Conservation (phyloP, 768 basidiomycete genomes). For the Naganishia vishniacii region DNA sequence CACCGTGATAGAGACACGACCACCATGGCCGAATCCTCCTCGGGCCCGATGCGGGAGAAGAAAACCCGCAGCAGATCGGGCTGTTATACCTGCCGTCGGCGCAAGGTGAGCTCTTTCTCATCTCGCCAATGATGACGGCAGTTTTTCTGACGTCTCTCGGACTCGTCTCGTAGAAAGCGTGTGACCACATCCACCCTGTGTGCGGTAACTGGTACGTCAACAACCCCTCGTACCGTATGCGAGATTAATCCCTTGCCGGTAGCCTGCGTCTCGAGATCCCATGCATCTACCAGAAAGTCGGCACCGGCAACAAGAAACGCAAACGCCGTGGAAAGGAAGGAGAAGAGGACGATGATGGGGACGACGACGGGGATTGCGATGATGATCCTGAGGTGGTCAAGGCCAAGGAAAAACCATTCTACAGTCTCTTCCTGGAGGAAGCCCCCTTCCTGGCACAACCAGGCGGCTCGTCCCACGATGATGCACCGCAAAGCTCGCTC, state of each 20-base stretch:
- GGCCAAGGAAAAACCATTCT: conserved; percentile 8
- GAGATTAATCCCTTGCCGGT: background rate
- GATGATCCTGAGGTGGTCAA: conserved; percentile 6
- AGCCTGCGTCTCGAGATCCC: conserved; percentile 23
- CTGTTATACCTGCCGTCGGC: conserved; percentile 24
- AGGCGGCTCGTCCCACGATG: background rate
- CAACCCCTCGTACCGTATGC: background rate
- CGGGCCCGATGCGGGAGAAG: conserved; percentile 10
- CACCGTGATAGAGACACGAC: background rate
- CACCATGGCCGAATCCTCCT: conserved; percentile 8
- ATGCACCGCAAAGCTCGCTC: background rate
- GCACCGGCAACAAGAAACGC: background rate
- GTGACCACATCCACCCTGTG: conserved; percentile 22
- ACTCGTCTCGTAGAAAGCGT: conserved; percentile 28
- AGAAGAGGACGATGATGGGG: conserved; percentile 3
- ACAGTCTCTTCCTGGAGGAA: background rate
- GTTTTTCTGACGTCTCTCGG: no score
- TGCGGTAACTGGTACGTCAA: conserved; percentile 22
- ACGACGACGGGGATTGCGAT: background rate
- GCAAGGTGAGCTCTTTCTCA: conserved; percentile 22
- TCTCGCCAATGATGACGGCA: no score
- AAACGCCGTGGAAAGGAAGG: background rate
- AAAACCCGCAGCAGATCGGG: conserved; percentile 22
- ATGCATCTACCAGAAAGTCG: conserved; percentile 23
- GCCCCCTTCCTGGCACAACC: background rate